These are phyloP conservation scores for Apiospora marii DNA, from an alignment of 2,329 filamentous ascomycete genomes.

Conservation along the genomic window DNA sequence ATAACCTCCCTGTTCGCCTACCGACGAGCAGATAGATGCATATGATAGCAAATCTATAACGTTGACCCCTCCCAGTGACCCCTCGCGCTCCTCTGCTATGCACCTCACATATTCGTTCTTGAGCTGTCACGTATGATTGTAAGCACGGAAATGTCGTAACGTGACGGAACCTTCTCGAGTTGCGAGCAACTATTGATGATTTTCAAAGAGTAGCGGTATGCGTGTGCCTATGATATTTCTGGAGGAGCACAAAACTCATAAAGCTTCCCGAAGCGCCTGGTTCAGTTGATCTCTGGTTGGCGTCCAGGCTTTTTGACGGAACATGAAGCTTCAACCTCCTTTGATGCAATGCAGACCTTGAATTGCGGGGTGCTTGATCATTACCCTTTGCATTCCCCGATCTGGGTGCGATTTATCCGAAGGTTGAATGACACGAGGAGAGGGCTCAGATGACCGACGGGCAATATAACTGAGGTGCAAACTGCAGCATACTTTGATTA, in stretches of 20 bases:
- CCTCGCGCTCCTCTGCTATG: neutral
- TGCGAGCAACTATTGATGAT: neutral
- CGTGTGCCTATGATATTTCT: neutral
- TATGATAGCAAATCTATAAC: neutral
- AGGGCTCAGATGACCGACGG: neutral
- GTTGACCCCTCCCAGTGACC: neutral
- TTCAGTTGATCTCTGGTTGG: neutral
- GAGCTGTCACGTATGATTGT: neutral
- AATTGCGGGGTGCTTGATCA: slow-evolving; percentile 18
- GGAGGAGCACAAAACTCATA: neutral
- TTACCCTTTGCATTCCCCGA: neutral
- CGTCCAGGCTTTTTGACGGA: neutral
- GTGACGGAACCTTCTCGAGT: neutral
- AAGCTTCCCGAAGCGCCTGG: neutral
- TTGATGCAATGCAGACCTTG: neutral
- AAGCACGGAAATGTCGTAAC: too few species aligned
- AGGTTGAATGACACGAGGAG: neutral
- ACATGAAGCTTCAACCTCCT: slow-evolving; percentile 5
- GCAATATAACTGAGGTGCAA: neutral
- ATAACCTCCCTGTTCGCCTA: neutral
- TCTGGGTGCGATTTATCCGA: neutral
- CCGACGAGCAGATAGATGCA: neutral
- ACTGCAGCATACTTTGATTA: neutral
- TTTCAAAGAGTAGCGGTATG: neutral
- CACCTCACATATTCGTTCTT: neutral